Conservation (phyloP, 225 moss, liverwort and hornwort genomes). For the Pseudisothecium myosuroides region DNA sequence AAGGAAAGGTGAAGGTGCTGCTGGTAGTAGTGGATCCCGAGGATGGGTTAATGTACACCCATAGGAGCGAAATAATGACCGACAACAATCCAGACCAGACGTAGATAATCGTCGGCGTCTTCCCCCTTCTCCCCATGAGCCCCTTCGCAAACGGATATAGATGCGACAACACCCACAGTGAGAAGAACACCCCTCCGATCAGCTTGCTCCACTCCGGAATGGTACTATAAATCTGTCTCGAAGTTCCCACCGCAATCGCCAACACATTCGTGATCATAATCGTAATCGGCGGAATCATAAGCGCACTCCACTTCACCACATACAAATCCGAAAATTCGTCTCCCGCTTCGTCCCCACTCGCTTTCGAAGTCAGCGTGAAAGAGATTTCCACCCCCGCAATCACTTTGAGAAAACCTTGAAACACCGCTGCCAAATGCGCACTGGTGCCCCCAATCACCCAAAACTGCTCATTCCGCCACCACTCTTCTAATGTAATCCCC, state of each 20-base stretch:
- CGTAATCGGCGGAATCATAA: conserved; percentile 86
- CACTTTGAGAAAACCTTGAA: conserved; percentile 82
- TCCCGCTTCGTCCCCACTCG: conserved; percentile 57
- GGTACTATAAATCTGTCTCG: conserved; percentile 63
- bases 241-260: conserved; percentile 71
- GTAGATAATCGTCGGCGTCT: conserved; percentile 74
- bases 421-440: conserved; percentile 83
- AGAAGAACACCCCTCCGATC: conserved; percentile 85
- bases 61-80: conserved; percentile 74
- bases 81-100: conserved; percentile 82
- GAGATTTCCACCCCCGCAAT: conserved; percentile 86
- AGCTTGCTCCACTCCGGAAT: conserved; percentile 92
- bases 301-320: conserved; percentile 81
- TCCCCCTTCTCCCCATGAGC: conserved; percentile 72
- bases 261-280: conserved; percentile 73
- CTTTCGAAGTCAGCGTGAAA: conserved; percentile 75
- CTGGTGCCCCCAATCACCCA: conserved; percentile 97
- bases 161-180: conserved; percentile 73
- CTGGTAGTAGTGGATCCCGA: not conserved
- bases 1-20: conserved; percentile 12
- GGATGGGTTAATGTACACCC: conserved; percentile 65
- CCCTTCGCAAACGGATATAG: conserved; percentile 91
- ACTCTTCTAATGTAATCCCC: conserved; percentile 72
- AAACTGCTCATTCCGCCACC: conserved; percentile 98
- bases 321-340: conserved; percentile 76